Conservation (phyloP, 805 yeast genomes). For the Cyberlindnera mycetangii region DNA sequence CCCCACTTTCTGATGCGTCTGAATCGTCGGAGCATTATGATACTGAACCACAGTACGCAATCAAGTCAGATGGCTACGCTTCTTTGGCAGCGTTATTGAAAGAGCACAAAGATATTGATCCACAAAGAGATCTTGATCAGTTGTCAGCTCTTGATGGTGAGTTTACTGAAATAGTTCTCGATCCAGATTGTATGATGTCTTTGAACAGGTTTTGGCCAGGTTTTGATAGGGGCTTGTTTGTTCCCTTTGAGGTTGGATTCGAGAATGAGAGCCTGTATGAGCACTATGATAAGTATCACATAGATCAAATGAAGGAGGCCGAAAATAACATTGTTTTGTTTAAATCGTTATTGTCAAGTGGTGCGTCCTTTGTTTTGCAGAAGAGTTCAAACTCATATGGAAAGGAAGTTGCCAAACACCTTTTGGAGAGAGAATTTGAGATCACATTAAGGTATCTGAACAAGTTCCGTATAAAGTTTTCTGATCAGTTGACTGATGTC, state of each 20-base stretch:
- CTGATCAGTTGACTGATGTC: conserved; percentile 8
- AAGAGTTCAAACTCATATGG: conserved; percentile 12
- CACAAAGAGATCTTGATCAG: conserved; percentile 16
- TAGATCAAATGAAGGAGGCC: conserved; percentile 21
- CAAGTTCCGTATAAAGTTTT: conserved; percentile 21
- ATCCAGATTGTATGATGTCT: conserved; percentile 23
- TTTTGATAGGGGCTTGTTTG: conserved; percentile 6
- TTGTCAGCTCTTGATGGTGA: conserved; percentile 20
- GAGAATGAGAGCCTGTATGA: conserved; percentile 23
- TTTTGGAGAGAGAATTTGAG: conserved; percentile 25
- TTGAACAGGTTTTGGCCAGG: conserved; percentile 23
- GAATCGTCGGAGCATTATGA: not conserved
- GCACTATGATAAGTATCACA: conserved; percentile 23
- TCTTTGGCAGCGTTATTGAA: conserved; percentile 16
- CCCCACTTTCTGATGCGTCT: not conserved
- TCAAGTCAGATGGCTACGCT: conserved; percentile 18
- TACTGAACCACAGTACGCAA: conserved; percentile 16
- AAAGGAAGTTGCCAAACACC: conserved; percentile 10
- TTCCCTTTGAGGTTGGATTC: conserved; percentile 18
- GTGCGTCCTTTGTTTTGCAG: conserved; percentile 22
- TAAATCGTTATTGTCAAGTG: conserved; percentile 24
- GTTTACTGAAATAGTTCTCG: conserved; percentile 23
- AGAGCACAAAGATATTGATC: conserved; percentile 20
- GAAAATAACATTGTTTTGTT: conserved; percentile 25
- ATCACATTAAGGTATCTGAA: conserved; percentile 26